Evolutionary conservation across 257 asterid genomes (phyloP).

Genomic region (Mitragyna speciosa): DNA sequence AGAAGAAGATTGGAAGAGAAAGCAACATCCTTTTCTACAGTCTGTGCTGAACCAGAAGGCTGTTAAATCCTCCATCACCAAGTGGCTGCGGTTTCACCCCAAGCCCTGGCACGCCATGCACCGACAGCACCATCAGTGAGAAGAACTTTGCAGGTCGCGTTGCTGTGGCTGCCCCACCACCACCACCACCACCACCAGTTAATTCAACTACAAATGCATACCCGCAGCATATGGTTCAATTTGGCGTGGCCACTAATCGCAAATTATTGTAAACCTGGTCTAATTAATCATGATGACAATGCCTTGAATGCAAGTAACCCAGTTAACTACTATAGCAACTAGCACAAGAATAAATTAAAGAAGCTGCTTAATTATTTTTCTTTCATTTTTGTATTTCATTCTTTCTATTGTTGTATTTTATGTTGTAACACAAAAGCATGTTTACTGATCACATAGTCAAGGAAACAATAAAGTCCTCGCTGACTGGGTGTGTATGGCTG

Average conservation of each 20-base stretch:
- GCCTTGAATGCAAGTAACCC: neutral
- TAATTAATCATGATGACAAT: neutral
- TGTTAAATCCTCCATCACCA: slow-evolving; percentile 20
- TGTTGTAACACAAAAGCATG: neutral
- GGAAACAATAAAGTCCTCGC: neutral
- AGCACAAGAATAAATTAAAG: neutral
- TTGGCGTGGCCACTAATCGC: slow-evolving; percentile 31
- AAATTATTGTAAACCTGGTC: slow-evolving; percentile 10
- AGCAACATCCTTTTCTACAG: slow-evolving; percentile 3
- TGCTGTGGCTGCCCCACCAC: slow-evolving; percentile 18
- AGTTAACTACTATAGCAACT: neutral
- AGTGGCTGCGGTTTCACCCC: slow-evolving; percentile 29
- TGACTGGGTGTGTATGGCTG: neutral
- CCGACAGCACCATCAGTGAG: slow-evolving; percentile 25
- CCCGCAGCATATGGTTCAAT: slow-evolving; percentile 28
- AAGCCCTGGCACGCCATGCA: slow-evolving; percentile 34
- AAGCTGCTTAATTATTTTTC: neutral
- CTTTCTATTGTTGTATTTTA: neutral
- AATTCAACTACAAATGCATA: slow-evolving; percentile 1
- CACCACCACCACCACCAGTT: slow-evolving; percentile 12
- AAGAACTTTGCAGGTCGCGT: slow-evolving; percentile 42
- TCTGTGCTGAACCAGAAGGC: neutral
- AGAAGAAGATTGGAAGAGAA: neutral
- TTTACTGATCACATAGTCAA: neutral
- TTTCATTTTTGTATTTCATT: neutral